phyloP scores from a whole-genome alignment of 345 rosid genomes.

The Erodium maritimum region DNA sequence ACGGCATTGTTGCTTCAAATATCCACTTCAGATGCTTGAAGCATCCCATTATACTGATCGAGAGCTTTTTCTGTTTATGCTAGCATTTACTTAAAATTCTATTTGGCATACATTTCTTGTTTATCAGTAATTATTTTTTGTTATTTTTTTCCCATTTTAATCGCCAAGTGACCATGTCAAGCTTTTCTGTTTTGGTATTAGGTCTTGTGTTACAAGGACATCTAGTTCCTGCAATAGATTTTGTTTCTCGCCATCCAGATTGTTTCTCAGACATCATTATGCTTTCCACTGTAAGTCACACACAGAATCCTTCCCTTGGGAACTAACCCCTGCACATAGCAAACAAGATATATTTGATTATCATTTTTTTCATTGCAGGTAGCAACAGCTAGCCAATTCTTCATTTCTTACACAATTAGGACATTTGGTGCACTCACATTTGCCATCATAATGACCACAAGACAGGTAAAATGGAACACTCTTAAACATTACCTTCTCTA shows the following conservation, averaged over 20 bases:
- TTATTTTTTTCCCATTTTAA: background rate
- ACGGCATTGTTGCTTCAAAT: background rate
- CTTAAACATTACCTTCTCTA: background rate
- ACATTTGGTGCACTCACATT: constrained; percentile 88
- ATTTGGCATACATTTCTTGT: background rate
- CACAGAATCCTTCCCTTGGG: background rate
- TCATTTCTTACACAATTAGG: constrained; percentile 84
- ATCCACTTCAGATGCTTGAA: background rate
- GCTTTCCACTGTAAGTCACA: constrained; percentile 70
- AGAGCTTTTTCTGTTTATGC: background rate
- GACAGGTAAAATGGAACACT: constrained; percentile 46
- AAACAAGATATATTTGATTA: background rate
- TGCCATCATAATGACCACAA: constrained; percentile 90
- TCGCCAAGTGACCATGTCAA: constrained; percentile 2
- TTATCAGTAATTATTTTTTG: background rate
- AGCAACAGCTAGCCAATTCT: constrained; percentile 82
- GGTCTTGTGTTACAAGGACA: constrained; percentile 76
- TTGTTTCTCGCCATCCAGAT: constrained; percentile 61
- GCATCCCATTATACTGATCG: background rate
- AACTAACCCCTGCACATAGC: background rate
- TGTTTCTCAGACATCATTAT: constrained; percentile 58
- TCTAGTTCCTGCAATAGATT: constrained; percentile 61
- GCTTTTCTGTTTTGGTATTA: constrained; percentile 18
- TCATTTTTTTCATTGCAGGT: constrained; percentile 38
- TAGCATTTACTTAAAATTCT: background rate